Evolutionary conservation across 23 red algal species (phyloP).

Genomic region (Cyanidiococcus yangmingshanensis): DNA sequence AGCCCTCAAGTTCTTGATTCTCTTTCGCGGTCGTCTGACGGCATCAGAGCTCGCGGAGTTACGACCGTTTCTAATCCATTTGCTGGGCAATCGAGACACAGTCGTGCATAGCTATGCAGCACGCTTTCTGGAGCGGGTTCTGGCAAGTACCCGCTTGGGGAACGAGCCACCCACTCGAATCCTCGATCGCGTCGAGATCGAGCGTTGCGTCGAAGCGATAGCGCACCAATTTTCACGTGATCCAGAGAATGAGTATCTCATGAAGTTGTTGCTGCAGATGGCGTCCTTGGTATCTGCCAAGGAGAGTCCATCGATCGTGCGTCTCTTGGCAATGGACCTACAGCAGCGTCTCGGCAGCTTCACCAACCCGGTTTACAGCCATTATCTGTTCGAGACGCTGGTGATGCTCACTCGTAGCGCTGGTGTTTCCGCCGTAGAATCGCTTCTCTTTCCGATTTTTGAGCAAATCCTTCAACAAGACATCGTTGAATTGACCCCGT

Average conservation of each 20-base stretch:
- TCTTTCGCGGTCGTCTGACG: constrained; percentile 83
- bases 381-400: constrained; percentile 84
- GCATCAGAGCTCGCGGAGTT: constrained; percentile 21
- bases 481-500: constrained; percentile 85
- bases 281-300: constrained; percentile 31
- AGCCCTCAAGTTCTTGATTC: constrained; percentile 77
- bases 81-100: constrained; percentile 34
- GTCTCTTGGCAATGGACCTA: constrained; percentile 35
- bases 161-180: not conserved
- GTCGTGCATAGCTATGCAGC: constrained; percentile 85
- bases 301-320: constrained; percentile 25
- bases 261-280: constrained; percentile 45
- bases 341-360: constrained; percentile 45
- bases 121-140: constrained; percentile 68
- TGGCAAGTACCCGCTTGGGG: constrained; percentile 30
- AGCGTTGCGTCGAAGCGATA: constrained; percentile 10
- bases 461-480: constrained; percentile 55
- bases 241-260: constrained; percentile 57
- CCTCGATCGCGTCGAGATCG: constrained; percentile 20
- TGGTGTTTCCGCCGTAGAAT: constrained; percentile 43
- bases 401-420: constrained; percentile 41
- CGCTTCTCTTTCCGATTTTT: constrained; percentile 48
- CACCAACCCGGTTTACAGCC: constrained; percentile 69
- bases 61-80: constrained; percentile 28
- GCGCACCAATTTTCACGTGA: constrained; percentile 17